These are phyloP conservation scores for Rhizopogon vulgaris DNA, from an alignment of 768 basidiomycete species.

Conservation along the genomic window DNA sequence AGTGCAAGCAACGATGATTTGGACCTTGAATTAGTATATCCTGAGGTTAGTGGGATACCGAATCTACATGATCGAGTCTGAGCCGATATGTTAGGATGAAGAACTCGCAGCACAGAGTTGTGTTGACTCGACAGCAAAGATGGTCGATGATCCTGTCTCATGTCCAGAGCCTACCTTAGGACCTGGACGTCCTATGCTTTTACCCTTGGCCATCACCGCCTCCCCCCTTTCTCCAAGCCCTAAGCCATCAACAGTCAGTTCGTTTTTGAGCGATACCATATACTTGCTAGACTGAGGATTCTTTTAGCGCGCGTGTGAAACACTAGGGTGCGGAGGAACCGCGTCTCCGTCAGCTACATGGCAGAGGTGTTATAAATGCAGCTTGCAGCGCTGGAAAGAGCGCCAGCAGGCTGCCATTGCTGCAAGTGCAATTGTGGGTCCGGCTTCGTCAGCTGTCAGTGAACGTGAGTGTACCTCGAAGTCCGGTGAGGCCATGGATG, in stretches of 20 bases:
- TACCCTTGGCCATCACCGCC: not conserved
- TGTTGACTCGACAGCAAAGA: not conserved
- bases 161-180: not conserved
- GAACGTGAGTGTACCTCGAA: not conserved
- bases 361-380: constrained; percentile 16
- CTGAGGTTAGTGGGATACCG: constrained; percentile 11
- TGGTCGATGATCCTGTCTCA: not conserved
- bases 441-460: not conserved
- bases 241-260: not conserved
- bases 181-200: not conserved
- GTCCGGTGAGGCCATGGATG: not conserved
- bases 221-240: not conserved
- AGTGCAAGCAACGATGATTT: not conserved
- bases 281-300: not conserved
- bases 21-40: constrained; percentile 17
- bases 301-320: constrained; percentile 13
- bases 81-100: not conserved
- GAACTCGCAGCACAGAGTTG: not conserved
- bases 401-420: not conserved
- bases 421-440: not conserved
- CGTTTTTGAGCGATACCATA: not conserved
- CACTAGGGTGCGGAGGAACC: constrained; percentile 9
- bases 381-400: constrained; percentile 14
- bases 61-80: not conserved
- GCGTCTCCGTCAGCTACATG: constrained; percentile 4